Base-by-base conservation (phyloP, 2,329 filamentous ascomycete genomes). In the Paecilomyces sp. region DNA sequence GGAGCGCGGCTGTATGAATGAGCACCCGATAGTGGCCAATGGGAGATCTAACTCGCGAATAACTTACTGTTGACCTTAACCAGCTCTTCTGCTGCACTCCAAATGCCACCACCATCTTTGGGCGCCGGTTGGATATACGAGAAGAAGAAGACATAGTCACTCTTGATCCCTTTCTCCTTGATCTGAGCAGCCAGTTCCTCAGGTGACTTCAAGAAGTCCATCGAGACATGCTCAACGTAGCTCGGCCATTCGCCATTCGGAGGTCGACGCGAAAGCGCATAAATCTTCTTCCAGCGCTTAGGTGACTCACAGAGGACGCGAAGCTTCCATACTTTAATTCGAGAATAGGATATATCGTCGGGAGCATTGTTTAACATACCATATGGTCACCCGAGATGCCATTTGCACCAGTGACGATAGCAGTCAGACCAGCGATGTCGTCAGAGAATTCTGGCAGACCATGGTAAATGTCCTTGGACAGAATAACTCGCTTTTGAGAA, bases 351-450 rank as follows among this genome's bases (percentile, higher is more conserved):
- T 11, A 33, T 33, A 33, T 33, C 9, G 11, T 33, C 31, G 3
- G 31, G 3, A 11, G 1, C 11, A 33, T 1, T 33, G 31, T 28
- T 28, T 6, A 28, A 33, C 77, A 77, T 56, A 83, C 69, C 69
- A 81, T 82, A 65, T 82, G 75, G 61, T 79, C 76, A 1, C 82
- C 82, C 0, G 79, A 82, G 30, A 84, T 80, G 8, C 81, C 82
- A 73, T 82, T 83, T 57, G 80, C 79, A 5, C 82, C 82, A 0
- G 80, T 82, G 41, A 84, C 75, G 53, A 84, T 79, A 2, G 81
- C 82, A 0, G 79, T 82, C 25, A 82, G 72, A 22, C 71, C 74
- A 61, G 77, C 76, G 58, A 77, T 64, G 0, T 72, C 69, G 3
- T 74, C 64, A n/a, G 77, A 70, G 61, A 77, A 82, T 12, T 75